phyloP scores from a whole-genome alignment of 768 basidiomycete genomes.

The Lactifluus volemus region DNA sequence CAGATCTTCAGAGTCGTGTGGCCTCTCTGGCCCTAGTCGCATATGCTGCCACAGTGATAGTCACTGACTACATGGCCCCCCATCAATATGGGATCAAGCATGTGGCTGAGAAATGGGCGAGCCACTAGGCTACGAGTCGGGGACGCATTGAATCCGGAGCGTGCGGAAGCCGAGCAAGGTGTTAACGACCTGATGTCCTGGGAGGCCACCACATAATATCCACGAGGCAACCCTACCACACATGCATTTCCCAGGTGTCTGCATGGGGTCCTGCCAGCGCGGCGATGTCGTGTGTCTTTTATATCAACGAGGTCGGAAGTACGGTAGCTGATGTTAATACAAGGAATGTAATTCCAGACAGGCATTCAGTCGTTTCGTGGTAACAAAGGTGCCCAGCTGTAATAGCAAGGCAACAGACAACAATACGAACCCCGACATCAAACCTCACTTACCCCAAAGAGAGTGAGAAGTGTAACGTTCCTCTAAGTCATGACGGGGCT shows the following conservation, averaged over 20 bases:
- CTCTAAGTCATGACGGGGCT: no score
- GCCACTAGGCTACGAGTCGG: constrained; percentile 7
- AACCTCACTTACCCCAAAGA: constrained; percentile 17
- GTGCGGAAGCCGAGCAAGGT: constrained; percentile 17
- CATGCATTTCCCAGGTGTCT: constrained; percentile 11
- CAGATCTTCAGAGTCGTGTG: not conserved
- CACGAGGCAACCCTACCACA: constrained; percentile 21
- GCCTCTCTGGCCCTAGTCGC: constrained; percentile 9
- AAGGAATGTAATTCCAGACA: constrained; percentile 16
- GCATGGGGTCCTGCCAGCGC: constrained; percentile 16
- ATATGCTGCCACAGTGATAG: not conserved
- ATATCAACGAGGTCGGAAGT: constrained; percentile 2
- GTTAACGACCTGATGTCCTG: constrained; percentile 18
- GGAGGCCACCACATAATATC: constrained; percentile 20
- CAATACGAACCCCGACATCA: not conserved
- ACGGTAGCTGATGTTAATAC: constrained; percentile 16
- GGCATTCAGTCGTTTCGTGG: constrained; percentile 14
- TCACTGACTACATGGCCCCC: constrained; percentile 7
- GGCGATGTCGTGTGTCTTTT: constrained; percentile 7
- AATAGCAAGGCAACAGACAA: not conserved
- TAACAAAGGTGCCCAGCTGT: constrained; percentile 21
- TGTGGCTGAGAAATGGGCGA: constrained; percentile 14
- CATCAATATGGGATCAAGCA: not conserved
- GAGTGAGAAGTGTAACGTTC: constrained; percentile 11
- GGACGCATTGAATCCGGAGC: constrained; percentile 7